A percentile compares a stretch with the other conserved stretches of the same genome.
These are phyloP conservation scores for Tagetes erecta DNA, from an alignment of 129 eudicot species.

Conservation along the genomic window DNA sequence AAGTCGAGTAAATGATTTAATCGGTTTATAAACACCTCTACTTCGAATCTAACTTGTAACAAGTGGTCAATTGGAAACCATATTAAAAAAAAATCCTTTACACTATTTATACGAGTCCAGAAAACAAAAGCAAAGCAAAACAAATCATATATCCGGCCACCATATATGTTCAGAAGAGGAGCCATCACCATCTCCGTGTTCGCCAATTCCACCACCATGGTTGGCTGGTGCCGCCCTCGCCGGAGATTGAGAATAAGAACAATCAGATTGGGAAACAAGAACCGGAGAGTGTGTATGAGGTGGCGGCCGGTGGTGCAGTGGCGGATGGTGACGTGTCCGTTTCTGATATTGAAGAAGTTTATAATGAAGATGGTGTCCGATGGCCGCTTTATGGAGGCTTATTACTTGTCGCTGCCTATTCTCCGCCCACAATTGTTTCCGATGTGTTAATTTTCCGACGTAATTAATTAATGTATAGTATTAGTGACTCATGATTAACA, in stretches of 20 bases:
- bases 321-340: slow-evolving; percentile 47
- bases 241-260: slow-evolving; percentile 41
- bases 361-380: slow-evolving; percentile 40
- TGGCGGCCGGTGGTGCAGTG: slow-evolving; percentile 50
- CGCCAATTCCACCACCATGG: slow-evolving; percentile 51
- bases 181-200: slow-evolving; percentile 45
- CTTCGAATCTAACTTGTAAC: too few relatives aligned
- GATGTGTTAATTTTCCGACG: slow-evolving; percentile 38
- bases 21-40: too few relatives aligned
- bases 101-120: slow-evolving; percentile 21
- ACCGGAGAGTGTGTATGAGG: slow-evolving; percentile 46
- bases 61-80: too few relatives aligned
- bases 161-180: slow-evolving; percentile 43
- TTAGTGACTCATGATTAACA: too few relatives aligned
- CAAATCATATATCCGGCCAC: neutral
- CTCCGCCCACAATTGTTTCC: slow-evolving; percentile 71
- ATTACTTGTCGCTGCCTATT: slow-evolving; percentile 46
- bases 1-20: too few relatives aligned
- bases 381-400: slow-evolving; percentile 49
- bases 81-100: neutral
- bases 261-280: slow-evolving; percentile 46
- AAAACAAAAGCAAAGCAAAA: neutral
- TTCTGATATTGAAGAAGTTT: slow-evolving; percentile 47
- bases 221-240: slow-evolving; percentile 63
- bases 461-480: neutral